Base-by-base conservation (phyloP, 179 eudicot genomes). In the Spinacia oleracea region DNA sequence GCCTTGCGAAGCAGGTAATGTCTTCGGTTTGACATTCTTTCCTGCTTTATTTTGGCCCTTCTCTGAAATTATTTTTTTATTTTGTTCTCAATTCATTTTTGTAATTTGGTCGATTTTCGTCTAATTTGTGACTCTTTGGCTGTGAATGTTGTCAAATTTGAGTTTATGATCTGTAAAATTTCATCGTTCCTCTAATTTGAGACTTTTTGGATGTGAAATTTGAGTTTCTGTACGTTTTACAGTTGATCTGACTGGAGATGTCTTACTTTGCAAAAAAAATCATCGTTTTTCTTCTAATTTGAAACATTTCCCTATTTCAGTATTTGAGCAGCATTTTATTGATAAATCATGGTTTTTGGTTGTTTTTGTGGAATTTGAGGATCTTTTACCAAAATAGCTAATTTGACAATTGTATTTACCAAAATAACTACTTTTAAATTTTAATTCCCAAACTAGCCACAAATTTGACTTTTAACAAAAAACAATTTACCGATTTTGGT, bases 1-100 rank as follows among this genome's bases (percentile, higher is more conserved):
- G 91, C 35, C 94, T 95, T 11, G 98, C 97, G 75, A 87, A 91
- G 58, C 82, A 89, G 96, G 98, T 94, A 74, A 20, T 25, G 15
- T 40, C 25, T 25, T 50, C 5, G 4, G 4, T 10, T 55, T 58
- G 1, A 8, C 4, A 1, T 16, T 23, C 58, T 21, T 31, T 9
- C 0, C 9, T 21, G 1, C 0, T 25, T 67, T 2, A 1, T 3
- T 53, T 14, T 11, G 58, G 4, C 23, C 18, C 20, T 53, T 20
- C 5, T 20, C 18, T 4, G 53, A 25, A 6, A 9, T 55, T 21
- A 48, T 78, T 43, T 56, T 21, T 20, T 34, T 65, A 9, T 18
- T 12, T 38, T 15, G 32, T 6, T 6, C 32, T 64, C n/a, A n/a
- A n/a, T n/a, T n/a, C n/a, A 4, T 4, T 34, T 31, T 16, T 8